These are phyloP conservation scores for Spergularia azorica DNA, from an alignment of 179 eudicot species.

Conservation along the genomic window DNA sequence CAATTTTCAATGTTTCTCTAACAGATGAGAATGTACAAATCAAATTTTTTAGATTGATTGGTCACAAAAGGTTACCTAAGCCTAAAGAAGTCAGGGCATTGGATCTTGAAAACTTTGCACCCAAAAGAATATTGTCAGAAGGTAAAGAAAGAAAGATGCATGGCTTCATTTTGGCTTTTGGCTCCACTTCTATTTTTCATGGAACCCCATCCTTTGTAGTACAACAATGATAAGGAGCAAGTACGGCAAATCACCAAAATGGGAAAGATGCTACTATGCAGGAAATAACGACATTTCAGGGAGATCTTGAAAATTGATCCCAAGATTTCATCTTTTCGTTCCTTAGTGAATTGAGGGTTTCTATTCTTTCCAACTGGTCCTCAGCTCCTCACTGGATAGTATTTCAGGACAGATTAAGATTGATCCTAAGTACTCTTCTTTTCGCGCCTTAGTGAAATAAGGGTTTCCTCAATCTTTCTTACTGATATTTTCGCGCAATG, in stretches of 20 bases:
- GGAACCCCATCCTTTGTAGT: neutral
- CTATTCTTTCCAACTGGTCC: neutral
- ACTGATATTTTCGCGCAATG: conserved; percentile 32
- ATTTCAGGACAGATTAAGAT: neutral
- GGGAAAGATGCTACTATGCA: conserved; percentile 13
- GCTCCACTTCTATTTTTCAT: neutral
- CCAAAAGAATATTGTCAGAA: conserved; percentile 12
- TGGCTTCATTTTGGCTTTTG: conserved; percentile 44
- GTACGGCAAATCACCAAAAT: conserved; percentile 12
- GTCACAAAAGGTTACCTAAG: neutral
- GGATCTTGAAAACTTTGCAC: conserved; percentile 12
- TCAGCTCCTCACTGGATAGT: neutral
- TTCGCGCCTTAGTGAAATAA: too few species aligned
- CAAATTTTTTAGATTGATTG: neutral
- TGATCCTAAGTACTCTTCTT: neutral
- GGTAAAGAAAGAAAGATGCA: neutral
- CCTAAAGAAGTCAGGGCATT: conserved; percentile 8
- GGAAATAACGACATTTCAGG: conserved; percentile 7
- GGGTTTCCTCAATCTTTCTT: too few species aligned
- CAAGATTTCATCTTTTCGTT: conserved; percentile 28
- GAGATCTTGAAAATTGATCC: conserved; percentile 10
- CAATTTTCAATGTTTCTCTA: neutral
- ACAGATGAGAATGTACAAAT: neutral
- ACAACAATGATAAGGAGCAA: neutral
- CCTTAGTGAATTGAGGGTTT: neutral